phyloP scores from a whole-genome alignment of 2,329 filamentous ascomycete species.

The Exophiala aquamarina region DNA sequence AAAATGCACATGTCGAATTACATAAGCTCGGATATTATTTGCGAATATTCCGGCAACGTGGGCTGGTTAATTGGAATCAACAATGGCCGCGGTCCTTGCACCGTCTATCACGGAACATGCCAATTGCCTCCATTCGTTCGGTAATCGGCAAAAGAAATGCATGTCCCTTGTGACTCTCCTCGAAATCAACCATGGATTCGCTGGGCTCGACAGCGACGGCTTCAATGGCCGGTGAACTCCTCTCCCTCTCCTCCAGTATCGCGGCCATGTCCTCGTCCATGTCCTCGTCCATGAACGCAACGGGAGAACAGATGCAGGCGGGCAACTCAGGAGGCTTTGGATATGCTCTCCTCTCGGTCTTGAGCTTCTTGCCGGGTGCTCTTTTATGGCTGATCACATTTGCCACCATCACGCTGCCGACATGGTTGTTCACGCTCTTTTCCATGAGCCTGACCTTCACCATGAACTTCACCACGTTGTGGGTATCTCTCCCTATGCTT shows the following conservation, averaged over 20 bases:
- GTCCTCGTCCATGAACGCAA: constrained; percentile 10
- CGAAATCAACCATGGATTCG: constrained; percentile 9
- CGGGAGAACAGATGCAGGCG: constrained; percentile 5
- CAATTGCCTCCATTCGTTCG: constrained; percentile 11
- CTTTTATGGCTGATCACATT: constrained; percentile 82
- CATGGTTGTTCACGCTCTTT: constrained; percentile 83
- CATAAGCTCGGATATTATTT: too few species aligned
- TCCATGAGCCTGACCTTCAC: constrained; percentile 94
- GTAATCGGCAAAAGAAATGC: constrained; percentile 15
- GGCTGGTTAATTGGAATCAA: too few species aligned
- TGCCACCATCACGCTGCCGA: constrained; percentile 83
- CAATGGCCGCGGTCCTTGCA: constrained; percentile 13
- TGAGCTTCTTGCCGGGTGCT: constrained; percentile 56
- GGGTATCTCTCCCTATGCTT: constrained; percentile 37
- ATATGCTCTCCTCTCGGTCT: constrained; percentile 22
- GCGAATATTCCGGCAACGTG: too few species aligned
- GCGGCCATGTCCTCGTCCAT: constrained; percentile 4
- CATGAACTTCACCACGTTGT: constrained; percentile 97
- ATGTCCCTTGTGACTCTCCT: constrained; percentile 14
- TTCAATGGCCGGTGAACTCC: constrained; percentile 8
- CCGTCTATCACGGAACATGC: constrained; percentile 1
- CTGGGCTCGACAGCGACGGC: not conserved
- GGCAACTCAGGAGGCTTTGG: constrained; percentile 13
- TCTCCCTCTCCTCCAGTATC: constrained; percentile 9
- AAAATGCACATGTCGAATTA: too few species aligned